These are phyloP conservation scores for Lichtheimia corymbifera DNA, from an alignment of 371 early-diverging fungal genomes.

Conservation along the genomic window DNA sequence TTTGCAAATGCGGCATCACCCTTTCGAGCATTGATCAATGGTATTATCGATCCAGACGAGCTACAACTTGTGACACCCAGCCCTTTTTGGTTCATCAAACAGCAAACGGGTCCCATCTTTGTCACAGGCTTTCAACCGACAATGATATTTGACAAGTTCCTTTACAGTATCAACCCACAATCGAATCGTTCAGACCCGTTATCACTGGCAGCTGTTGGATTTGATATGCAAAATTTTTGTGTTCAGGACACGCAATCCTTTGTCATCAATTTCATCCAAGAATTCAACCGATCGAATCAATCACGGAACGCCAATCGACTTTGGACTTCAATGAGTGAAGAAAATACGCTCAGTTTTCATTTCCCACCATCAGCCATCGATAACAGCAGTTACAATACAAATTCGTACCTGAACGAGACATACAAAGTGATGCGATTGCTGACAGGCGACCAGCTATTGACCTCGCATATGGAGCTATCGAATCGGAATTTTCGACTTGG, in stretches of 20 bases:
- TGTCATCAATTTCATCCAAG: slow-evolving; percentile 43
- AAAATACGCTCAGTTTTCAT: slow-evolving; percentile 31
- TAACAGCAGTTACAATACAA: slow-evolving; percentile 33
- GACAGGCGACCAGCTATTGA: slow-evolving; percentile 30
- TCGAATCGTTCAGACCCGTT: slow-evolving; percentile 1
- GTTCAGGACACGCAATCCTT: slow-evolving; percentile 38
- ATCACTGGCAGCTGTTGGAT: slow-evolving; percentile 27
- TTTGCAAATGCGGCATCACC: slow-evolving; percentile 42
- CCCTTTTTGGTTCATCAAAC: slow-evolving; percentile 35
- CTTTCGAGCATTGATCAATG: slow-evolving; percentile 36
- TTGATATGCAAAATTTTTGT: slow-evolving; percentile 50
- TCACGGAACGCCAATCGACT: slow-evolving; percentile 32
- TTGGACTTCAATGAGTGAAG: slow-evolving; percentile 34
- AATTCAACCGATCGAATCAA: slow-evolving; percentile 34
- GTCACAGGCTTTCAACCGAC: slow-evolving; percentile 49
- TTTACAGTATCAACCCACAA: slow-evolving; percentile 23
- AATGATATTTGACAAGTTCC: slow-evolving; percentile 53
- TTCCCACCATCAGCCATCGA: slow-evolving; percentile 27
- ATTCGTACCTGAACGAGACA: slow-evolving; percentile 33
- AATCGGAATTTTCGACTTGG: slow-evolving; percentile 40
- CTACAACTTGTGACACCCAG: slow-evolving; percentile 42
- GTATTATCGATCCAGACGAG: slow-evolving; percentile 32
- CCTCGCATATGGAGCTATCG: slow-evolving; percentile 17
- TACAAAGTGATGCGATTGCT: slow-evolving; percentile 39
- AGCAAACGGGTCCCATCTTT: slow-evolving; percentile 40